A percentile compares a stretch with the other conserved stretches of the same genome.
Evolutionary conservation across 179 eudicot genomes (phyloP).

Genomic region (Silene coronaria): DNA sequence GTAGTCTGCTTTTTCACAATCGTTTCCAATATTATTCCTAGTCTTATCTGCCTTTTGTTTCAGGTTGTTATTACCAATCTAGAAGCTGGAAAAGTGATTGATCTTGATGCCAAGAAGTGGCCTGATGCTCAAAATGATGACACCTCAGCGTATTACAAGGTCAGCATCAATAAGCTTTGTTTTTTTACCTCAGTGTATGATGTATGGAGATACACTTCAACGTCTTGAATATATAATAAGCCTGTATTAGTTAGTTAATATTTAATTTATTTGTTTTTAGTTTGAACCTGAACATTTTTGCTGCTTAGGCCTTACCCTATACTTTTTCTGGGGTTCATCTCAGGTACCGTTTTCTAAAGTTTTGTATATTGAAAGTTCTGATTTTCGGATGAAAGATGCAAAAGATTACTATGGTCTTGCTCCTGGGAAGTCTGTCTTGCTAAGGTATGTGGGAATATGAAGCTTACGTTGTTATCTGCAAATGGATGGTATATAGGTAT

Average conservation of each 20-base stretch:
- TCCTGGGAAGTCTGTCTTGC: constrained; percentile 79
- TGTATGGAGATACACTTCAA: background rate
- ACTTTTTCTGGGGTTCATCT: constrained; percentile 3
- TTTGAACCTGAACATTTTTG: background rate
- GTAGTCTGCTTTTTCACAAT: constrained; percentile 17
- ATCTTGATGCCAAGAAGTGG: constrained; percentile 94
- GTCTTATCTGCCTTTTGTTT: constrained; percentile 16
- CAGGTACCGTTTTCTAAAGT: constrained; percentile 84
- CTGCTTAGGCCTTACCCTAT: background rate
- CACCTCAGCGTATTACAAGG: constrained; percentile 76
- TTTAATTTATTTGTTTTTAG: background rate
- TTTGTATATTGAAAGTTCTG: constrained; percentile 78
- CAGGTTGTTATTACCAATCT: constrained; percentile 92
- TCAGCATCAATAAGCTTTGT: constrained; percentile 8
- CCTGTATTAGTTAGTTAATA: background rate
- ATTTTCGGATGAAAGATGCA: constrained; percentile 84
- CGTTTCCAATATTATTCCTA: background rate
- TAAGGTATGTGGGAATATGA: constrained; percentile 42
- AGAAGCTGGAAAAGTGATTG: constrained; percentile 55
- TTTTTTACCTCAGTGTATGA: no score
- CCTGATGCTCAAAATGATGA: constrained; percentile 75
- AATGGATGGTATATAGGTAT: background rate
- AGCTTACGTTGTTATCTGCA: background rate
- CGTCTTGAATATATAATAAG: background rate
- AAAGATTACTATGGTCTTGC: constrained; percentile 96